Evolutionary conservation across 805 yeast genomes (phyloP).

Genomic region (Millerozyma miso): DNA sequence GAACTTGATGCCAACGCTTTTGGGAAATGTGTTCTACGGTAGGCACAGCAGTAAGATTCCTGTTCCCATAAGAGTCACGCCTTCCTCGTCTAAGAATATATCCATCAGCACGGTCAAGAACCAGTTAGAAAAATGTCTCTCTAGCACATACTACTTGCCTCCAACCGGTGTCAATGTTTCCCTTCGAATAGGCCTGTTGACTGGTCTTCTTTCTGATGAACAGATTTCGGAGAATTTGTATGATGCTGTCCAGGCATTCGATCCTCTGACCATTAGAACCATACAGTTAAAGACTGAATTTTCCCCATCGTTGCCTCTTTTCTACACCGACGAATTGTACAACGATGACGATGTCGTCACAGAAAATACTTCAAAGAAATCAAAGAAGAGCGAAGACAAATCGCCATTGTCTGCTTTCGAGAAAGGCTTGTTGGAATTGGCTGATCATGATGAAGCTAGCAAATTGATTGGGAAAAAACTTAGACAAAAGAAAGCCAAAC

Average conservation of each 20-base stretch:
- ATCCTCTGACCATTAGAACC: slow-evolving; percentile 46
- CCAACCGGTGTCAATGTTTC: slow-evolving; percentile 71
- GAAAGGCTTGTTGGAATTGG: slow-evolving; percentile 73
- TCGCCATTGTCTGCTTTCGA: slow-evolving; percentile 56
- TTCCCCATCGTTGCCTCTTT: slow-evolving; percentile 86
- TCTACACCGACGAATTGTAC: slow-evolving; percentile 55
- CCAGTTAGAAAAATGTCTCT: slow-evolving; percentile 55
- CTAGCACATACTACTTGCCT: slow-evolving; percentile 57
- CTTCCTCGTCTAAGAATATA: slow-evolving; percentile 34
- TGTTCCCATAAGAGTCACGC: slow-evolving; percentile 23
- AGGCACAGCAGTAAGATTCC: slow-evolving; percentile 56
- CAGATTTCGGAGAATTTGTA: slow-evolving; percentile 59
- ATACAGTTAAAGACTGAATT: slow-evolving; percentile 60
- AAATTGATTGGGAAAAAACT: slow-evolving; percentile 58
- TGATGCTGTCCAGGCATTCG: slow-evolving; percentile 48
- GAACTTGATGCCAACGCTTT: slow-evolving; percentile 72
- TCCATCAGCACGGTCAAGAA: slow-evolving; percentile 49
- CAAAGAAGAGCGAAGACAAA: slow-evolving; percentile 15
- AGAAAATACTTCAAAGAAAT: slow-evolving; percentile 18
- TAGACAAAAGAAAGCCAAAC: slow-evolving; percentile 16
- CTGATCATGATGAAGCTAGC: slow-evolving; percentile 69
- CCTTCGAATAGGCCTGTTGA: slow-evolving; percentile 61
- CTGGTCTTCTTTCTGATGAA: slow-evolving; percentile 32
- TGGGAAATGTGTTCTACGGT: slow-evolving; percentile 74
- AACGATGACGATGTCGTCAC: slow-evolving; percentile 46